Evolutionary conservation across 2,329 filamentous ascomycete species (phyloP).

Genomic region (Aspergillus clavatus): DNA sequence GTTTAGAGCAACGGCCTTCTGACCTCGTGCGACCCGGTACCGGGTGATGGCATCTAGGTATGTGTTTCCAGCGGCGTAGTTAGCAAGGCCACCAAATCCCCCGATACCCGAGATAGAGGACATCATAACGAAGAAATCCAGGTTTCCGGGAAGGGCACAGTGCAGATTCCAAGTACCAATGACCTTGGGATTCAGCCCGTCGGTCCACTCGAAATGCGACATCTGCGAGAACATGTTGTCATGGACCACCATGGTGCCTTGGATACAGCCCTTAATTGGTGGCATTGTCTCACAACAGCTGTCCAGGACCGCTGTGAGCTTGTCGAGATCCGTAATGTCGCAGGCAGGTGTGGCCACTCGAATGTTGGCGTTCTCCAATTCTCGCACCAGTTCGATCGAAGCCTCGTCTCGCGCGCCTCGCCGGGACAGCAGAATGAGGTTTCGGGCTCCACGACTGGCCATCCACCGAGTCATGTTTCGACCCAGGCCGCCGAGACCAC

Average conservation of each 20-base stretch:
- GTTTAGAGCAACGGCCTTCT: conserved; percentile 18
- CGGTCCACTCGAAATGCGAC: conserved; percentile 36
- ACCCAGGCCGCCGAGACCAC: conserved; percentile 29
- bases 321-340: conserved; percentile 18
- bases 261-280: conserved; percentile 16
- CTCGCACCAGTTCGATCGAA: conserved; percentile 12
- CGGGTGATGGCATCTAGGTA: conserved; percentile 37
- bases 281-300: conserved; percentile 5
- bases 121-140: conserved; percentile 43
- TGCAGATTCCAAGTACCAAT: conserved; percentile 37
- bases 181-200: conserved; percentile 38
- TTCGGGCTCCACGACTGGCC: conserved; percentile 26
- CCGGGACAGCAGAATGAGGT: conserved; percentile 23
- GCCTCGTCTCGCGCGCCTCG: neutral
- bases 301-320: neutral
- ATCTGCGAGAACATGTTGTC: conserved; percentile 37
- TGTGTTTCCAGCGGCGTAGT: conserved; percentile 39
- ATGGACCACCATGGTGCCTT: conserved; percentile 26
- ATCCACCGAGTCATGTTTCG: conserved; percentile 26
- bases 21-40: conserved; percentile 19
- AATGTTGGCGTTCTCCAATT: conserved; percentile 13
- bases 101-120: conserved; percentile 42
- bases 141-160: conserved; percentile 19
- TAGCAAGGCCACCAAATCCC: conserved; percentile 45
- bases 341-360: conserved; percentile 11